These are phyloP conservation scores for Mucuna pruriens DNA, from an alignment of 306 rosid species.

Conservation along the genomic window DNA sequence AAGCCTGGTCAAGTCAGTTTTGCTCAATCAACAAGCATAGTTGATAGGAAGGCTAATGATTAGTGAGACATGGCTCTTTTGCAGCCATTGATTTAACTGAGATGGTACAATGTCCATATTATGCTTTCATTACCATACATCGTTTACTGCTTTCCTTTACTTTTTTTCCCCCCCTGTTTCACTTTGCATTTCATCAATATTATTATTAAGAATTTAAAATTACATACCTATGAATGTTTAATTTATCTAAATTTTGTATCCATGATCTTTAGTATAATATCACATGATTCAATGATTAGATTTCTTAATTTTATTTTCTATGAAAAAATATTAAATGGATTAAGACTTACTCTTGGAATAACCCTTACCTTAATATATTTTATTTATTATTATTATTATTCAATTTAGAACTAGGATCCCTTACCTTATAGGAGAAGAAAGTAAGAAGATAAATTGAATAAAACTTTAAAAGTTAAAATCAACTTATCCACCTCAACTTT, in stretches of 20 bases:
- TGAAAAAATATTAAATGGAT: background rate
- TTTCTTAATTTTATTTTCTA: background rate
- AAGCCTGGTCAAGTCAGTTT: constrained; percentile 30
- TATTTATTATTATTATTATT: background rate
- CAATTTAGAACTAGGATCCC: background rate
- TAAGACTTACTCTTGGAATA: background rate
- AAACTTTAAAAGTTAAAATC: background rate
- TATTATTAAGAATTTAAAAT: background rate
- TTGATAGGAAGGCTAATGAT: background rate
- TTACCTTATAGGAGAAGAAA: background rate
- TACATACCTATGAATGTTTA: background rate
- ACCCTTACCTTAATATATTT: background rate
- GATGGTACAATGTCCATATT: background rate
- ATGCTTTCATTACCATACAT: background rate
- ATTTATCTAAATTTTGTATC: background rate
- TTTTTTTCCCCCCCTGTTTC: background rate
- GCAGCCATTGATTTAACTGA: constrained; percentile 15
- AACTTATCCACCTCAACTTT: background rate
- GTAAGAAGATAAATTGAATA: background rate
- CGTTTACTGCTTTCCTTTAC: background rate
- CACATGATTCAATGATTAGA: background rate
- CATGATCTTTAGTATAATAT: background rate
- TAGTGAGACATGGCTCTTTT: constrained; percentile 2
- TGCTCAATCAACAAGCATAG: constrained; percentile 16
- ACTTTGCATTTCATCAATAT: constrained; percentile 6